Evolutionary conservation across 768 basidiomycete genomes (phyloP).

Genomic region (Cubamyces lactineus): DNA sequence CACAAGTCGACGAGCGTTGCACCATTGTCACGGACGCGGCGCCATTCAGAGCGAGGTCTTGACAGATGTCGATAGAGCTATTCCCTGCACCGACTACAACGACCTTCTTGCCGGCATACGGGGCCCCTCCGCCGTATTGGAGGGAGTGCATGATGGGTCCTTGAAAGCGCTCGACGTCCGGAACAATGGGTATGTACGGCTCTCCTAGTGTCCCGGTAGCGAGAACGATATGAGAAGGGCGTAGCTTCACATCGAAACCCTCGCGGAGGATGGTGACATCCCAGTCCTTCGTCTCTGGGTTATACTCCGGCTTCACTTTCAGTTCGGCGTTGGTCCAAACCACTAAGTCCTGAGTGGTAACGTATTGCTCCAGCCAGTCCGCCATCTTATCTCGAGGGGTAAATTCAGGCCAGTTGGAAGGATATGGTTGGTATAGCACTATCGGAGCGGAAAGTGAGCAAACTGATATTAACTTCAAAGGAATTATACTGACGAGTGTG

Average conservation of each 20-base stretch:
- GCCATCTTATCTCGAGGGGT: conserved; percentile 62
- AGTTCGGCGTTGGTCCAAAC: conserved; percentile 61
- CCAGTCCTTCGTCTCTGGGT: conserved; percentile 47
- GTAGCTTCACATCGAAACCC: conserved; percentile 41
- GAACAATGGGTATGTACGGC: conserved; percentile 49
- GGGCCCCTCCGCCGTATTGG: conserved; percentile 49
- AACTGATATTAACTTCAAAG: conserved; percentile 36
- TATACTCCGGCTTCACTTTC: conserved; percentile 39
- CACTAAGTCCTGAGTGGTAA: conserved; percentile 59
- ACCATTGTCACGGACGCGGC: conserved; percentile 44
- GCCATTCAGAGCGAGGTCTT: conserved; percentile 40
- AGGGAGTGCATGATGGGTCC: conserved; percentile 59
- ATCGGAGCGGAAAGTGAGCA: background rate
- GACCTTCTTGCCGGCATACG: conserved; percentile 63
- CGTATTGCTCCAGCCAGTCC: conserved; percentile 69
- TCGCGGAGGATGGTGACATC: conserved; percentile 45
- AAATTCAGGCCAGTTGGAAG: conserved; percentile 23
- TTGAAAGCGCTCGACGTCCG: conserved; percentile 50
- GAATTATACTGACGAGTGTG: conserved; percentile 43
- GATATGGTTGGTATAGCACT: conserved; percentile 17
- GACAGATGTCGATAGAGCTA: conserved; percentile 37
- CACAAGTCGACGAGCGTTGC: conserved; percentile 44
- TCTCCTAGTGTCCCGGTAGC: conserved; percentile 56
- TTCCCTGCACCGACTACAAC: conserved; percentile 72
- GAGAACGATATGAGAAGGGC: conserved; percentile 55